Percentiles rank a stretch among this genome's conserved stretches.
Conservation (phyloP, 1,284 basidiomycete genomes). For the Mycena sp. region DNA sequence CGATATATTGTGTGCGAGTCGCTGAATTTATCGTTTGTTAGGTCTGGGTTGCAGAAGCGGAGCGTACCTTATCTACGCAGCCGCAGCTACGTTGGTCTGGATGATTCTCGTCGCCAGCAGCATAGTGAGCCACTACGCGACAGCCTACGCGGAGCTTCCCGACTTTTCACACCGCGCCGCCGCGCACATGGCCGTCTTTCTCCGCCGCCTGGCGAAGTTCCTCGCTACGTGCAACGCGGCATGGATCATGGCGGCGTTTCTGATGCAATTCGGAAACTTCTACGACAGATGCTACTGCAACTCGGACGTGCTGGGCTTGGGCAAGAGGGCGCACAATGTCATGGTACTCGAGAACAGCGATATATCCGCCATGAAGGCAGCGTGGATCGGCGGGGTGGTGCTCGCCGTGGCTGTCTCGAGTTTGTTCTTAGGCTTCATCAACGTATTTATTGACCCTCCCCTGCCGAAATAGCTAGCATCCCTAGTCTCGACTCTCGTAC, state of each 20-base stretch:
- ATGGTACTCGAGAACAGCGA: conserved; percentile 23
- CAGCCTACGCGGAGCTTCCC: no score
- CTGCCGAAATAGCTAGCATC: no score
- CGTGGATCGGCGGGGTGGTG: no score
- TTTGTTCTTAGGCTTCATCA: no score
- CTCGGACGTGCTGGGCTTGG: no score
- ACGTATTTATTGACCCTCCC: no score
- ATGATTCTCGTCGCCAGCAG: conserved; percentile 17
- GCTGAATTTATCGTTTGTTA: not conserved
- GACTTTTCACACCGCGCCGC: no score
- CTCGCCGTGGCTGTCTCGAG: no score
- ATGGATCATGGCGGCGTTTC: conserved; percentile 33
- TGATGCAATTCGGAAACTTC: conserved; percentile 37
- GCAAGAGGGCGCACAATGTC: conserved; percentile 28
- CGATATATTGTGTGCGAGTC: not conserved
- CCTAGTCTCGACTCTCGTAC: no score
- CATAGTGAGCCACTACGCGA: conserved; percentile 18
- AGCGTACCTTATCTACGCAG: conserved; percentile 27
- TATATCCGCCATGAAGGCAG: conserved; percentile 25
- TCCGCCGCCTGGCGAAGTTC: conserved; percentile 32
- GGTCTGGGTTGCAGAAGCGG: no score
- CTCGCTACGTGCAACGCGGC: conserved; percentile 35
- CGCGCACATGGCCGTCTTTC: no score
- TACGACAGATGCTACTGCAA: conserved; percentile 40
- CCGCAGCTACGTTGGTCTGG: conserved; percentile 33